Conservation (phyloP, 164 flowering plant species). For the Chloranthus sessilifolius region DNA sequence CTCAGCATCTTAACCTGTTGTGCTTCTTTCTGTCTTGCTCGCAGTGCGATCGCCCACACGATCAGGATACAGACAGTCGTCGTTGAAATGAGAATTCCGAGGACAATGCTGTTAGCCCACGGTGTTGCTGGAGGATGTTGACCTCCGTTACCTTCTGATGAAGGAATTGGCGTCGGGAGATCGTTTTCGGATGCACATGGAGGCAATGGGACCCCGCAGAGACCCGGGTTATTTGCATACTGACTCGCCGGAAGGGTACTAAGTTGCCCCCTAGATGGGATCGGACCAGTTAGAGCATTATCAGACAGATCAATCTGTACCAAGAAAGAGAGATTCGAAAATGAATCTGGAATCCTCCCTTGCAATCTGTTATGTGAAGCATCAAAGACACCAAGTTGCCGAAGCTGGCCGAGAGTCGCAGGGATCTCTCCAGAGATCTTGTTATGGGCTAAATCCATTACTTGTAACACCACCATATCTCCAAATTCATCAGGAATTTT, state of each 20-base stretch:
- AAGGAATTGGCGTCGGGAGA: constrained; percentile 7
- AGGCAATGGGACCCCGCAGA: constrained; percentile 89
- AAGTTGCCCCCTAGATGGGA: constrained; percentile 77
- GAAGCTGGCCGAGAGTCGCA: constrained; percentile 49
- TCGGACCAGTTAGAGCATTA: constrained; percentile 73
- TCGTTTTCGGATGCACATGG: constrained; percentile 35
- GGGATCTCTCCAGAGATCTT: constrained; percentile 86
- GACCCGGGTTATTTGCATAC: constrained; percentile 77
- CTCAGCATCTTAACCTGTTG: constrained; percentile 63
- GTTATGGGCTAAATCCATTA: constrained; percentile 67
- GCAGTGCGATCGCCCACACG: constrained; percentile 73
- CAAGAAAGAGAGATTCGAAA: constrained; percentile 70
- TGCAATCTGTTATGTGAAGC: constrained; percentile 80
- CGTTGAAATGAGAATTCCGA: constrained; percentile 62
- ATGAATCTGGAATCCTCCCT: constrained; percentile 81
- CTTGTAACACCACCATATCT: constrained; percentile 68
- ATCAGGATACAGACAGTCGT: constrained; percentile 58
- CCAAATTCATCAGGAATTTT: constrained; percentile 79
- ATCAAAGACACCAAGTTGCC: constrained; percentile 79
- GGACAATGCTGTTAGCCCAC: constrained; percentile 69
- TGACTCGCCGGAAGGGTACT: constrained; percentile 83
- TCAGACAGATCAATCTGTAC: constrained; percentile 83
- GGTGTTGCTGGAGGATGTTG: constrained; percentile 30
- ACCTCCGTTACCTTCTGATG: constrained; percentile 8
- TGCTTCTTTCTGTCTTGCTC: constrained; percentile 55